These are phyloP conservation scores for Globisporangium middletonii DNA, from an alignment of 352 stramenopile species.

Conservation along the genomic window DNA sequence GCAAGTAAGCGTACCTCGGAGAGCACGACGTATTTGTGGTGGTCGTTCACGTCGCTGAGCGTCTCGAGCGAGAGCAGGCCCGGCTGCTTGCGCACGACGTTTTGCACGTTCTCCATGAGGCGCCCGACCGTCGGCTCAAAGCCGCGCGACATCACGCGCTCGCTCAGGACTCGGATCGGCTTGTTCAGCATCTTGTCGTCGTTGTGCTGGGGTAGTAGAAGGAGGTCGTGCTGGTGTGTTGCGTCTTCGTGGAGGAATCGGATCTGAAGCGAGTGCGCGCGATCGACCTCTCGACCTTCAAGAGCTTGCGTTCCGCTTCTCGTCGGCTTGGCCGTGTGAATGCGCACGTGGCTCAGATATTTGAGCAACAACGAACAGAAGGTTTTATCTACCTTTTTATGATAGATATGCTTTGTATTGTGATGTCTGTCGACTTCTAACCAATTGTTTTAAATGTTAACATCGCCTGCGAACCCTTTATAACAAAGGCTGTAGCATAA, in stretches of 20 bases:
- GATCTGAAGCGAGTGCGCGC: not conserved
- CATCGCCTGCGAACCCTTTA: too few species aligned
- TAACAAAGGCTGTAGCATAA: too few species aligned
- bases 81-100: slow-evolving; percentile 66
- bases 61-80: slow-evolving; percentile 78
- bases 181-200: slow-evolving; percentile 29
- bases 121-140: slow-evolving; percentile 77
- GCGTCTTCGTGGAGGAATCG: not conserved
- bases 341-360: too few species aligned
- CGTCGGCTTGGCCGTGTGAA: too few species aligned
- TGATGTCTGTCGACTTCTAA: too few species aligned
- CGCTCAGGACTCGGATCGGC: slow-evolving; percentile 74
- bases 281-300: too few species aligned
- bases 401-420: too few species aligned
- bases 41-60: slow-evolving; percentile 74
- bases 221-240: not conserved
- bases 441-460: too few species aligned
- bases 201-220: not conserved
- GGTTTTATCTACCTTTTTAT: too few species aligned
- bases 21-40: slow-evolving; percentile 86
- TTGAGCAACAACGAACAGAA: too few species aligned
- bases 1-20: slow-evolving; percentile 35
- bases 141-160: slow-evolving; percentile 78
- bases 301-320: too few species aligned
- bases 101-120: slow-evolving; percentile 80